Percentiles rank a stretch among this genome's conserved stretches.
Conservation (phyloP, 164 flowering plant species). For the Magnolia kwangsiensis region DNA sequence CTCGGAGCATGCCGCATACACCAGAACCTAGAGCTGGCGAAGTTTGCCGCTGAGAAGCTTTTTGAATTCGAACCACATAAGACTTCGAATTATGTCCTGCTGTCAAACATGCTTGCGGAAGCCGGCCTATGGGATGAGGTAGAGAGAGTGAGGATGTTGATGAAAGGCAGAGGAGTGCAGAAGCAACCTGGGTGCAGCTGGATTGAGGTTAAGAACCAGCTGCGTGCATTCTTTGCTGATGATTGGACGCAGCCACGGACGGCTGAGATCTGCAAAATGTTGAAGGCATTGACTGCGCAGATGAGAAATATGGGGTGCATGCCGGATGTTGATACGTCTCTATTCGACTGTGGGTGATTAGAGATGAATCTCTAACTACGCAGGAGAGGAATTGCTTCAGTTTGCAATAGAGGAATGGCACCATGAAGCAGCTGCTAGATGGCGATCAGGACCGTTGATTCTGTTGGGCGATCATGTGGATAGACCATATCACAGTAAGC, state of each 20-base stretch:
- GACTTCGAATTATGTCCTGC: conserved; percentile 21
- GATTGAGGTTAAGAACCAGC: conserved; percentile 18
- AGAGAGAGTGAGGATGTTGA: conserved; percentile 19
- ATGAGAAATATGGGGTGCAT: conserved; percentile 11
- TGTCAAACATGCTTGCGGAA: conserved; percentile 21
- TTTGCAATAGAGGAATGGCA: neutral
- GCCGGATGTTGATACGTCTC: conserved; percentile 5
- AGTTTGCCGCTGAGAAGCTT: conserved; percentile 24
- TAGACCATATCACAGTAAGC: too few relatives aligned
- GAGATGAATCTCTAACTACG: neutral
- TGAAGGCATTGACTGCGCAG: conserved; percentile 14
- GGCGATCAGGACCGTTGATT: too few relatives aligned
- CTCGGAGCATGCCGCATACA: conserved; percentile 22
- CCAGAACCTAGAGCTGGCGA: conserved; percentile 13
- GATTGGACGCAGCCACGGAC: conserved; percentile 14
- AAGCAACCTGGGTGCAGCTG: conserved; percentile 25
- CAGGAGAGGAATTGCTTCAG: neutral
- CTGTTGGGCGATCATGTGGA: too few relatives aligned
- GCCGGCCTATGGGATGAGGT: conserved; percentile 26
- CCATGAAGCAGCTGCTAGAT: too few relatives aligned
- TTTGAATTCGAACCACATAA: conserved; percentile 22
- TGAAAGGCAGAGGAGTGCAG: conserved; percentile 17
- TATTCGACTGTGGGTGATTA: conserved; percentile 9
- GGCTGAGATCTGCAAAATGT: conserved; percentile 8
- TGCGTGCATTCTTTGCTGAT: conserved; percentile 22